Base-by-base conservation (phyloP, 2,329 filamentous ascomycete genomes). In the Volutella citrinella region DNA sequence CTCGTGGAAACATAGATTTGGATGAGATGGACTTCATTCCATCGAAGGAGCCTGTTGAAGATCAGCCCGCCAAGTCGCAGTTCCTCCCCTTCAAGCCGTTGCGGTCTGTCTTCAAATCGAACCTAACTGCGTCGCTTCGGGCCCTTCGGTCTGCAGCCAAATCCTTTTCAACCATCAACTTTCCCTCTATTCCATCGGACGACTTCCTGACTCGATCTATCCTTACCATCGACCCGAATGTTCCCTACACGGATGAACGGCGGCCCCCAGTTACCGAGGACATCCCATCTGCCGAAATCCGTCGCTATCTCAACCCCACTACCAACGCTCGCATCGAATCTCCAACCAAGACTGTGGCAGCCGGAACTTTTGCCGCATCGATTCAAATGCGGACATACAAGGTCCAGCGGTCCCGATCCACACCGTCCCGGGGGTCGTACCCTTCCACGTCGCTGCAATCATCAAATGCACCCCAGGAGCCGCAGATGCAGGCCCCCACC, bases 381-480 rank as follows among this genome's bases (percentile, higher is more conserved):
- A 84, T 84, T 38, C 80, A 84, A 55, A 82, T 84, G 80, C 78
- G 82, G 51, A 84, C 80, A 1, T 84, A 84, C 65, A 79, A 78
- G 52, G 69, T 78, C 20, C 71, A 72, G 49, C 68, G 69, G 21
- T 70, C 68, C 18, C 66, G 64, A 41, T 64, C 62, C 32, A 48
- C 56, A n/a, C 48, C 51, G n/a, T 42, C 43, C 12, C 60, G 59
- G 30, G 48, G 52, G 32, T 45, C 56, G 23, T 57, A 59, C 42
- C 48, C 64, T 40, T 54, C 50, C 42, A 36, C 55, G 39, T 51
- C 54, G 26, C 42, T 55, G 29, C 48, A 57, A 14, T 50, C 60
- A 18, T 42, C 57, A 28, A 55, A 59, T 37, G 43, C 57, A 18
- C 38, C 52, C 19, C 53, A 55, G 32, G 38, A 53, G 32, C 45